phyloP scores from a whole-genome alignment of 1,284 basidiomycete genomes.

The Ceratobasidium sp. region DNA sequence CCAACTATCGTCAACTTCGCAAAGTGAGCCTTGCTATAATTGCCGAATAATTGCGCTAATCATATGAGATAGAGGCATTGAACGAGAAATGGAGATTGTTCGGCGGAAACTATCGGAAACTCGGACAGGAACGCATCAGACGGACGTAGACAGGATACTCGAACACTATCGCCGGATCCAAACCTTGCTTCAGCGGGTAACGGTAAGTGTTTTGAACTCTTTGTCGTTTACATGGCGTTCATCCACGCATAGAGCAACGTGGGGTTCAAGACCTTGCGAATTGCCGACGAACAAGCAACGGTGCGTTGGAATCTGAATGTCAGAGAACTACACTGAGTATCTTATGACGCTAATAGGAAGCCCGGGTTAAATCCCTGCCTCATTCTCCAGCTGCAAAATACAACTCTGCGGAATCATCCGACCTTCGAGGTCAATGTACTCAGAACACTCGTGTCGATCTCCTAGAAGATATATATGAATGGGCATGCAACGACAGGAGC shows the following conservation, averaged over 20 bases:
- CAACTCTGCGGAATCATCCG: neutral
- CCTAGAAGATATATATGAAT: neutral
- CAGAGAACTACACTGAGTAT: neutral
- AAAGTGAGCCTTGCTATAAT: neutral
- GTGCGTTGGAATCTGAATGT: neutral
- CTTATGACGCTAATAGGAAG: neutral
- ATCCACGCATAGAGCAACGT: neutral
- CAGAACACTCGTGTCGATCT: neutral
- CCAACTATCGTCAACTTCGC: neutral
- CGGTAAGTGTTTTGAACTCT: neutral
- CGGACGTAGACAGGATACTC: no score
- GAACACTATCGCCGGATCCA: no score
- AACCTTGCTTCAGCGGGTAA: neutral
- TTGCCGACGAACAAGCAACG: neutral
- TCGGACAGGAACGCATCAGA: no score
- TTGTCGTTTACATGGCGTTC: neutral
- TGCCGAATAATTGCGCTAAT: no score
- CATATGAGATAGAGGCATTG: neutral
- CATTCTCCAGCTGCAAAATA: neutral
- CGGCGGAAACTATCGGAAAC: neutral
- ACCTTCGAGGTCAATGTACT: neutral
- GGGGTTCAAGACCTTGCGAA: neutral
- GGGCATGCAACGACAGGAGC: neutral
- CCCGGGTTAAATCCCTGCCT: neutral
- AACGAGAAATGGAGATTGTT: neutral